Evolutionary conservation across 2,329 filamentous ascomycete genomes (phyloP).

Genomic region (Erysiphe neolycopersici): DNA sequence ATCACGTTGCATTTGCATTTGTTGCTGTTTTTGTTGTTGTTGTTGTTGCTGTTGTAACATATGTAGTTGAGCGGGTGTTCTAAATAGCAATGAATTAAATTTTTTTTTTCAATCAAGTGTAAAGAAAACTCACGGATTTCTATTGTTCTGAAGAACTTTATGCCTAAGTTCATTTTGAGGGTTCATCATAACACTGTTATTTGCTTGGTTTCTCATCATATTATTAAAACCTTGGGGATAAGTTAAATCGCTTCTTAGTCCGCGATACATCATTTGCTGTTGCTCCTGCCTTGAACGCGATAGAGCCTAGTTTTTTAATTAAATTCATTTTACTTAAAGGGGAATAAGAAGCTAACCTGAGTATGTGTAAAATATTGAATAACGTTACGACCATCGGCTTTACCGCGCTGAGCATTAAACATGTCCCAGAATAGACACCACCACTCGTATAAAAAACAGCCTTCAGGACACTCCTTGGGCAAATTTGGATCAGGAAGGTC

Average conservation of each 20-base stretch:
- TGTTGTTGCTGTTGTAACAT: conserved; percentile 38
- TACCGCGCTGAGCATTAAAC: conserved; percentile 54
- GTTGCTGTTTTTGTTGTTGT: conserved; percentile 40
- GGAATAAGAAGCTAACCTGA: conserved; percentile 32
- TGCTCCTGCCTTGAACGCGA: conserved; percentile 47
- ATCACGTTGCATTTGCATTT: conserved; percentile 66
- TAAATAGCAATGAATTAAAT: background rate
- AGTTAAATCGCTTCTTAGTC: conserved; percentile 35
- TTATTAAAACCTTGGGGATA: conserved; percentile 27
- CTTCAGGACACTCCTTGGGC: conserved; percentile 35
- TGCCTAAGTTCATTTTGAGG: conserved; percentile 37
- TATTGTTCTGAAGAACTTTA: conserved; percentile 54
- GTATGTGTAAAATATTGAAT: conserved; percentile 58
- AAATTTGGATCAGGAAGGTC: conserved; percentile 56
- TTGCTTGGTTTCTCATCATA: conserved; percentile 37
- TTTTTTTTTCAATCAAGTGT: background rate
- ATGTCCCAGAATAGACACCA: conserved; percentile 97
- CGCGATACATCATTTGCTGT: conserved; percentile 51
- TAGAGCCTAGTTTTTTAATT: conserved; percentile 24
- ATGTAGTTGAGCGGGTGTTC: conserved; percentile 32
- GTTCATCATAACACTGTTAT: conserved; percentile 28
- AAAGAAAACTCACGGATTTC: conserved; percentile 32
- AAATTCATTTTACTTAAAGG: background rate
- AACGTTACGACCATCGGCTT: conserved; percentile 32
- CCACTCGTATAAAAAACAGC: conserved; percentile 88